Conservation (phyloP, 2,329 filamentous ascomycete genomes). For the Chlorencoelia australis region DNA sequence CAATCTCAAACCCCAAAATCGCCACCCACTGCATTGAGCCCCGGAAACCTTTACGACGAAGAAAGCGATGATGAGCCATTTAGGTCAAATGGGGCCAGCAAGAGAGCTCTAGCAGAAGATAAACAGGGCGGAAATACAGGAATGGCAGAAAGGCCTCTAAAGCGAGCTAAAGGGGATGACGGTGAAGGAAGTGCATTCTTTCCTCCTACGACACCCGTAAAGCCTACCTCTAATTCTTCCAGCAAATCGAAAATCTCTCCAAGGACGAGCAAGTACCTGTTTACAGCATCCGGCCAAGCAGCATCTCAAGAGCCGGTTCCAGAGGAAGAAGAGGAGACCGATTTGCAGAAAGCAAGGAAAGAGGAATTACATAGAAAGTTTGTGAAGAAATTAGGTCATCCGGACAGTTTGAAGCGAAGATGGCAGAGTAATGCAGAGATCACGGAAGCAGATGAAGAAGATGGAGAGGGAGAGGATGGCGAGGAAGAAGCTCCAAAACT, state of each 20-base stretch:
- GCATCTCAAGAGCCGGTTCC: slow-evolving; percentile 14
- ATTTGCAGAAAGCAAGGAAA: slow-evolving; percentile 46
- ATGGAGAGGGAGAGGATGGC: slow-evolving; percentile 48
- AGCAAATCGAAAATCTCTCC: slow-evolving; percentile 22
- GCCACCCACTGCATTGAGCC: slow-evolving; percentile 14
- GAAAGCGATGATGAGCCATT: slow-evolving; percentile 19
- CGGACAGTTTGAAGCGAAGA: slow-evolving; percentile 61
- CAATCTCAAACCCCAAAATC: slow-evolving; percentile 22
- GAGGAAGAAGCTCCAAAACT: slow-evolving; percentile 41
- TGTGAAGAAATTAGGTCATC: slow-evolving; percentile 78
- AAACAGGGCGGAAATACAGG: slow-evolving; percentile 35
- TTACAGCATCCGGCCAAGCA: slow-evolving; percentile 31
- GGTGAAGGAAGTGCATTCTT: slow-evolving; percentile 31
- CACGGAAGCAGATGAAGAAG: slow-evolving; percentile 47
- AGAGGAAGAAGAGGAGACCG: slow-evolving; percentile 37
- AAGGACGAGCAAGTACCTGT: slow-evolving; percentile 44
- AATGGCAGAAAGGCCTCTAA: slow-evolving; percentile 29
- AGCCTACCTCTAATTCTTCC: slow-evolving; percentile 18
- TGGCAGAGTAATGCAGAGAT: slow-evolving; percentile 47
- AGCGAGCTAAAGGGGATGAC: slow-evolving; percentile 38
- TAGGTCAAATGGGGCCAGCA: slow-evolving; percentile 26
- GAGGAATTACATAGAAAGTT: slow-evolving; percentile 73
- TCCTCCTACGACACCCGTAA: slow-evolving; percentile 31
- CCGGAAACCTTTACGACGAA: slow-evolving; percentile 20
- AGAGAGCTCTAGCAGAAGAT: slow-evolving; percentile 43